phyloP scores from a whole-genome alignment of 1,284 basidiomycete species.

The Cutaneotrichosporon curvatum region DNA sequence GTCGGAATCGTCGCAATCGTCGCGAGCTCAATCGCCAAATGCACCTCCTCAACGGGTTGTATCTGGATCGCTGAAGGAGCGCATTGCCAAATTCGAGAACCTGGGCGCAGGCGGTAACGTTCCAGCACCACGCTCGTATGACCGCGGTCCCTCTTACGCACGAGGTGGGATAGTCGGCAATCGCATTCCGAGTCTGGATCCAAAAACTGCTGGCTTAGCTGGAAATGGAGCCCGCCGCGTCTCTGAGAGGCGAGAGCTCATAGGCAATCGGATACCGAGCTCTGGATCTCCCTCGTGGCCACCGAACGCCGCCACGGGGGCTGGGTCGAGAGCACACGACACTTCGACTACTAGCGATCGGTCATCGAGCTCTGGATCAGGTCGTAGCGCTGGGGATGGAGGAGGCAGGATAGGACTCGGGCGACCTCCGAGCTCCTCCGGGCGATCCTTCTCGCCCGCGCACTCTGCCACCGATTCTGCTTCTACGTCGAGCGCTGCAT shows the following conservation, averaged over 20 bases:
- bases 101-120: not conserved
- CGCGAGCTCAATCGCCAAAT: not conserved
- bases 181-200: conserved; percentile 38
- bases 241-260: conserved; percentile 32
- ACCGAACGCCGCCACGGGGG: not conserved
- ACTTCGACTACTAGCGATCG: not conserved
- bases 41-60: conserved; percentile 25
- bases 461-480: conserved; percentile 31
- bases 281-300: not conserved
- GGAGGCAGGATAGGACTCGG: not conserved
- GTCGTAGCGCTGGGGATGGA: not conserved
- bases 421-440: not conserved
- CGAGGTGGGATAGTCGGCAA: conserved; percentile 41
- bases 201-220: conserved; percentile 18
- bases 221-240: conserved; percentile 22
- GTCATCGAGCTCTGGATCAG: no score
- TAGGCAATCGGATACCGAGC: conserved; percentile 41
- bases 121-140: not conserved
- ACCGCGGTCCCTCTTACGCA: conserved; percentile 7
- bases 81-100: conserved; percentile 45
- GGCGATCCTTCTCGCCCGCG: conserved; percentile 3
- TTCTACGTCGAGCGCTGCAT: conserved; percentile 15
- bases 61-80: conserved; percentile 41
- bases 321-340: no score
- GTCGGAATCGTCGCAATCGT: conserved; percentile 12